Percentiles rank a stretch among this genome's conserved stretches.
phyloP scores from a whole-genome alignment of 2,329 filamentous ascomycete genomes.

The Aspergillus quadricinctus region DNA sequence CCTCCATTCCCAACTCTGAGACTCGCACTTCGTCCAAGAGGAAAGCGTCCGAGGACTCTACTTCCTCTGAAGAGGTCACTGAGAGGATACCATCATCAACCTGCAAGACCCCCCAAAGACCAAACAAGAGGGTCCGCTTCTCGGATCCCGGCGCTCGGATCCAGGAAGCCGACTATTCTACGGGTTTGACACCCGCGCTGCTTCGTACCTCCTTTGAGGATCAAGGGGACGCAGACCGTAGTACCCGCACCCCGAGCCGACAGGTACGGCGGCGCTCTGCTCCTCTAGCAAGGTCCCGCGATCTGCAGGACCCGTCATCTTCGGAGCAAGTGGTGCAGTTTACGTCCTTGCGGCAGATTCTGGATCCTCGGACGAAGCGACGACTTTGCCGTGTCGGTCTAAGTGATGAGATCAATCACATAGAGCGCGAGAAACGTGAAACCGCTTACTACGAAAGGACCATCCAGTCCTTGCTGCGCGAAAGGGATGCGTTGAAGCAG shows the following conservation, averaged over 20 bases:
- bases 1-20: constrained; percentile 7
- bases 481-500: constrained; percentile 25
- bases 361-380: constrained; percentile 41
- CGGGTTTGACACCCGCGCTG: constrained; percentile 44
- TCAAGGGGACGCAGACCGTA: constrained; percentile 15
- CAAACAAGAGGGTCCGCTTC: constrained; percentile 43
- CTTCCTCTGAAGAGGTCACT: not conserved
- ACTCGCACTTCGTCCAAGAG: constrained; percentile 1
- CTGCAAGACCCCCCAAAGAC: constrained; percentile 27
- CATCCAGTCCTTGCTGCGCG: constrained; percentile 20
- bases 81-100: not conserved
- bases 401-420: constrained; percentile 44
- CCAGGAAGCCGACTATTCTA: constrained; percentile 24
- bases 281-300: constrained; percentile 23
- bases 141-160: constrained; percentile 38
- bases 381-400: constrained; percentile 43
- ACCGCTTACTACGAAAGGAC: constrained; percentile 21
- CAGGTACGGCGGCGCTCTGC: constrained; percentile 30
- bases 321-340: constrained; percentile 39
- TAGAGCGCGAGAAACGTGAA: constrained; percentile 38
- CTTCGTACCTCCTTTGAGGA: constrained; percentile 36
- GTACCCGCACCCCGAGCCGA: constrained; percentile 25
- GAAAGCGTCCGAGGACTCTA: not conserved
- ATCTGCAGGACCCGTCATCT: constrained; percentile 17
- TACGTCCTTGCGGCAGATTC: constrained; percentile 40